phyloP scores from a whole-genome alignment of 2,329 filamentous ascomycete species.

The Bipolaris victoriae region DNA sequence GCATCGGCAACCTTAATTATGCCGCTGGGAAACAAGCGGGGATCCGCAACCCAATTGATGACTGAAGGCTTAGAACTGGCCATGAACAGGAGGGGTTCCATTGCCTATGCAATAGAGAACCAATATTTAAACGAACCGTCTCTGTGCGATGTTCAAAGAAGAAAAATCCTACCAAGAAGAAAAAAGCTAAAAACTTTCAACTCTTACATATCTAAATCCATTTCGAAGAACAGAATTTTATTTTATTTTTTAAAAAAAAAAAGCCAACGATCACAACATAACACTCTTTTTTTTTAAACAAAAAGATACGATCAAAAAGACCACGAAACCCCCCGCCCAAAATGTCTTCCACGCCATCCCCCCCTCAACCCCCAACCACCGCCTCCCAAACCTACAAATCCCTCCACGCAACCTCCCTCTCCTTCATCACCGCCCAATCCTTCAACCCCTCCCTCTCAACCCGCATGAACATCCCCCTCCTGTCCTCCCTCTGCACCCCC shows the following conservation, averaged over 20 bases:
- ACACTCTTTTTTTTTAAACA: too few species aligned
- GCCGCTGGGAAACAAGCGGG: not conserved
- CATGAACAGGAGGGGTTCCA: too few species aligned
- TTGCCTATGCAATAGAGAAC: too few species aligned
- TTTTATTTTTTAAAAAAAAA: too few species aligned
- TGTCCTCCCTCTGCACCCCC: slow-evolving; percentile 25
- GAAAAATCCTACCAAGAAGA: too few species aligned
- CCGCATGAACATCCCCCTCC: slow-evolving; percentile 22
- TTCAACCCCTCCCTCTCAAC: slow-evolving; percentile 2
- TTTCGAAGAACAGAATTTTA: not conserved
- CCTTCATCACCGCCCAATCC: slow-evolving; percentile 24
- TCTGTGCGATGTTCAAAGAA: not conserved
- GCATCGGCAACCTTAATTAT: not conserved
- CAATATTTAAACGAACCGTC: not conserved
- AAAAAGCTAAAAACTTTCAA: not conserved
- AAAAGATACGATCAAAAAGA: too few species aligned
- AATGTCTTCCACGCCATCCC: not conserved
- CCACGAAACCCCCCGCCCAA: too few species aligned
- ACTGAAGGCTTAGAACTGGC: too few species aligned
- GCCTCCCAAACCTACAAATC: slow-evolving; percentile 18
- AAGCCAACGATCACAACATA: not conserved
- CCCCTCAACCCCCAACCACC: not conserved
- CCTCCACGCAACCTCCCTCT: slow-evolving; percentile 22
- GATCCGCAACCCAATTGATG: not conserved
- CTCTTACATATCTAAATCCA: not conserved